Conservation (phyloP, 2,329 filamentous ascomycete species). For the Magnaporthiopsis rhizophila region DNA sequence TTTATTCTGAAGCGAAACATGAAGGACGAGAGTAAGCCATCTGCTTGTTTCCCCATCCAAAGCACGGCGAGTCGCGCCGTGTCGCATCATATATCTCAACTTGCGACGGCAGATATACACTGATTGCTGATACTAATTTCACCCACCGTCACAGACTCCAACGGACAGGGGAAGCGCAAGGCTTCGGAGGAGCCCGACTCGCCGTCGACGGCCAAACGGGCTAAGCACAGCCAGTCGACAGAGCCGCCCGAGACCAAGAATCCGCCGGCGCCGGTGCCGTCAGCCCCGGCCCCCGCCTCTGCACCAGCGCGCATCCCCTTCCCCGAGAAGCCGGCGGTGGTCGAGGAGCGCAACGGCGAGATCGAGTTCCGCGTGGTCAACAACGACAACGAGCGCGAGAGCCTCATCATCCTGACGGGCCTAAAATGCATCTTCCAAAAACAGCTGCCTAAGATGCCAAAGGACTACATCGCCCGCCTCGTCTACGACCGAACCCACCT, state of each 20-base stretch:
- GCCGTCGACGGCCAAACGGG: constrained; percentile 54
- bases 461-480: constrained; percentile 68
- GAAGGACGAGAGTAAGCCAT: constrained; percentile 18
- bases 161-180: constrained; percentile 60
- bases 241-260: constrained; percentile 39
- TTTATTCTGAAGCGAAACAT: constrained; percentile 7
- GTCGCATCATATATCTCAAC: neutral
- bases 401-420: constrained; percentile 64
- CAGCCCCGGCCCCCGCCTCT: constrained; percentile 22
- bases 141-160: neutral
- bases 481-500: constrained; percentile 70
- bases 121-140: no score
- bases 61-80: neutral
- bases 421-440: constrained; percentile 75
- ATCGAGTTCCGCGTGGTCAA: constrained; percentile 73
- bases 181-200: constrained; percentile 58
- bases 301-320: constrained; percentile 54
- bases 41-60: neutral
- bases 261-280: constrained; percentile 35
- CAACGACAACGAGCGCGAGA: constrained; percentile 61
- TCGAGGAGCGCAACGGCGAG: constrained; percentile 63
- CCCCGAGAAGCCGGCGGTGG: constrained; percentile 71
- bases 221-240: constrained; percentile 43
- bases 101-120: neutral
- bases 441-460: constrained; percentile 72